phyloP scores from a whole-genome alignment of 1,139 yeast species.

The Wickerhamomyces sp. region DNA sequence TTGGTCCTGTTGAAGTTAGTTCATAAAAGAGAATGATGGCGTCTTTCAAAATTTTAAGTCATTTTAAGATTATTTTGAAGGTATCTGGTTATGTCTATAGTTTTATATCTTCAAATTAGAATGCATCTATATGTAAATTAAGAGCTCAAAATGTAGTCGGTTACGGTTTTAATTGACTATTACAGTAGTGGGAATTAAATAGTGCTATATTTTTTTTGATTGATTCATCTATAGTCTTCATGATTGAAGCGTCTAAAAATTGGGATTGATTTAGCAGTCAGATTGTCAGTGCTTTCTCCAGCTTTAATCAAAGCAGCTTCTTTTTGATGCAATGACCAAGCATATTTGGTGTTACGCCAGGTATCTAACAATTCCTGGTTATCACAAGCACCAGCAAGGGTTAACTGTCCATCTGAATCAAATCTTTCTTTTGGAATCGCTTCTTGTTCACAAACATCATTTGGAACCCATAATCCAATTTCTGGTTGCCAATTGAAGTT shows the following conservation, averaged over 20 bases:
- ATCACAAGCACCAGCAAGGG: constrained; percentile 25
- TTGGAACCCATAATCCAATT: constrained; percentile 36
- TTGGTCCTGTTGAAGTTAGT: neutral
- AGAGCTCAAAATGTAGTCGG: neutral
- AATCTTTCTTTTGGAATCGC: constrained; percentile 29
- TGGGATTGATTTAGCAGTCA: constrained; percentile 17
- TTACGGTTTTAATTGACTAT: neutral
- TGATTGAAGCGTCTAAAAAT: constrained; percentile 14
- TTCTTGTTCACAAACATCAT: constrained; percentile 4
- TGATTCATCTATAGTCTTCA: constrained; percentile 6
- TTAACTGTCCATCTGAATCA: constrained; percentile 23
- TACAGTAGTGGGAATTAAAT: neutral
- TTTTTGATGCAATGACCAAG: constrained; percentile 17
- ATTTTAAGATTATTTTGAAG: neutral
- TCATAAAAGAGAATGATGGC: neutral
- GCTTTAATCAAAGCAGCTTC: constrained; percentile 17
- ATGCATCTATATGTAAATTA: constrained; percentile 6
- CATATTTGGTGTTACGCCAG: constrained; percentile 13
- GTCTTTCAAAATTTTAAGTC: constrained; percentile 1
- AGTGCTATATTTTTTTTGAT: neutral
- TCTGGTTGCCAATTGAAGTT: constrained; percentile 31
- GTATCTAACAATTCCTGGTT: constrained; percentile 19
- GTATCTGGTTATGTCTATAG: neutral
- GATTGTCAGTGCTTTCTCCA: constrained; percentile 13
- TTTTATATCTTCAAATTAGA: constrained; percentile 1